Percentiles rank a stretch among this genome's conserved stretches.
These are phyloP conservation scores for Blastobotrys aristatus DNA, from an alignment of 1,139 yeast genomes.

Conservation along the genomic window DNA sequence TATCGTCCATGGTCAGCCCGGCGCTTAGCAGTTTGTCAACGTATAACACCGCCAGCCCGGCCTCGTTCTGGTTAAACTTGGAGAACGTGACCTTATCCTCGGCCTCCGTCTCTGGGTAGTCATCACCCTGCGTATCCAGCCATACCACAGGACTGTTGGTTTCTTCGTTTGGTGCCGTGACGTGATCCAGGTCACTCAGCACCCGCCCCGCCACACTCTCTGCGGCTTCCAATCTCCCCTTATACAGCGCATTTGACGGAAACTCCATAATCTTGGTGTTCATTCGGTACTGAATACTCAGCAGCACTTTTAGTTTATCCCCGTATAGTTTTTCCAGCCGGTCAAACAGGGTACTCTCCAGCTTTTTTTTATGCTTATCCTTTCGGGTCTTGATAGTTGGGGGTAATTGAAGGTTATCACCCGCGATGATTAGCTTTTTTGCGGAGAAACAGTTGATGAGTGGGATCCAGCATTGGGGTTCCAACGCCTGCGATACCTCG, in stretches of 20 bases:
- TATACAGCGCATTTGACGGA: constrained; percentile 66
- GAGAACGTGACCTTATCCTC: constrained; percentile 33
- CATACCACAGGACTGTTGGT: constrained; percentile 54
- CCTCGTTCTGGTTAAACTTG: constrained; percentile 72
- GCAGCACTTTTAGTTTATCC: constrained; percentile 47
- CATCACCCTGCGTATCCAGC: constrained; percentile 90
- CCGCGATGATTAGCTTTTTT: constrained; percentile 51
- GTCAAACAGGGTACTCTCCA: constrained; percentile 74
- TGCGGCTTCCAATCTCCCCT: constrained; percentile 58
- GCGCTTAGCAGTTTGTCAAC: constrained; percentile 49
- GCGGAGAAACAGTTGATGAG: constrained; percentile 59
- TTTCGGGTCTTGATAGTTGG: constrained; percentile 36
- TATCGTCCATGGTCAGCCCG: constrained; percentile 38
- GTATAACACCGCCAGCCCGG: constrained; percentile 54
- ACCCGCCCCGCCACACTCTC: constrained; percentile 49
- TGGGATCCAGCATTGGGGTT: constrained; percentile 98
- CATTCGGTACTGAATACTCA: constrained; percentile 86
- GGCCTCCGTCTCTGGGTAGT: constrained; percentile 50
- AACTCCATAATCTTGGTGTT: constrained; percentile 70
- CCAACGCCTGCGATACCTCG: constrained; percentile 90
- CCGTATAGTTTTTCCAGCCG: constrained; percentile 53
- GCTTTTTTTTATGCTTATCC: constrained; percentile 34
- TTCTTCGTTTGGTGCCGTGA: constrained; percentile 42
- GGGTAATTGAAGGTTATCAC: constrained; percentile 81
- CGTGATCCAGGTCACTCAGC: constrained; percentile 53